Base-by-base conservation (phyloP, 1,284 basidiomycete genomes). In the Apiotrichum montevideense region DNA sequence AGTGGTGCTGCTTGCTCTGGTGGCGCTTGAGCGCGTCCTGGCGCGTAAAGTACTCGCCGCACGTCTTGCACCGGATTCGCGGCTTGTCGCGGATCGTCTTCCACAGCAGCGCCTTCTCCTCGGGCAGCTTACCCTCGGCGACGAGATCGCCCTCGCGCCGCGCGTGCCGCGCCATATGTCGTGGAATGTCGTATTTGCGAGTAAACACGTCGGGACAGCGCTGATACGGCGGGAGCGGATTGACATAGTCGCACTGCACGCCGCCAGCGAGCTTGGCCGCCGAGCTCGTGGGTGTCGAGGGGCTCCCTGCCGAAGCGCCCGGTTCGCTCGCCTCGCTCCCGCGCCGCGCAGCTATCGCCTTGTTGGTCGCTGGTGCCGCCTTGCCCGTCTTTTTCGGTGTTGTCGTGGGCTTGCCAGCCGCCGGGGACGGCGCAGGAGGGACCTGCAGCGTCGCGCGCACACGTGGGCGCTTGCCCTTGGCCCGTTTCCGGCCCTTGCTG, bases 11-110 rank as follows among this genome's bases (percentile, higher is more conserved):
- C 58, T 75, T 75, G n/a, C 66, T 65, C 57, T 71, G 69, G 62
- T 75, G 73, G 49, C 73, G 58, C 58, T 75, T 75, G 21, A 75
- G 56, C 6, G 73, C 73, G 61, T 75, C 73, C 67, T 71, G 71
- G 45, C 72, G 55, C 1, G 72, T 74, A 55, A 74, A 74, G 58
- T 64, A 70, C 62, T 74, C 72, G 6, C 68, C 67, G 51, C 72
- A 74, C 5, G 51, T 49, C 40, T 63, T 56, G 63, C 72, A 74
- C 3, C 62, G 61, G 6, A 74, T 71, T 46, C 68, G 67, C 9
- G 73, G 72, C 58, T 73, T 72, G 59, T 75, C 72, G 59, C 70
- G 70, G 57, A 75, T 73, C 9, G 66, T 70, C 51, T 58, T 65
- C 72, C 72, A 75, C 37, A 75, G 55, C 35, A 69, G n/a, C n/a